Evolutionary conservation across 208 protist genomes (phyloP).

Genomic region (Acanthamoeba royreba): DNA sequence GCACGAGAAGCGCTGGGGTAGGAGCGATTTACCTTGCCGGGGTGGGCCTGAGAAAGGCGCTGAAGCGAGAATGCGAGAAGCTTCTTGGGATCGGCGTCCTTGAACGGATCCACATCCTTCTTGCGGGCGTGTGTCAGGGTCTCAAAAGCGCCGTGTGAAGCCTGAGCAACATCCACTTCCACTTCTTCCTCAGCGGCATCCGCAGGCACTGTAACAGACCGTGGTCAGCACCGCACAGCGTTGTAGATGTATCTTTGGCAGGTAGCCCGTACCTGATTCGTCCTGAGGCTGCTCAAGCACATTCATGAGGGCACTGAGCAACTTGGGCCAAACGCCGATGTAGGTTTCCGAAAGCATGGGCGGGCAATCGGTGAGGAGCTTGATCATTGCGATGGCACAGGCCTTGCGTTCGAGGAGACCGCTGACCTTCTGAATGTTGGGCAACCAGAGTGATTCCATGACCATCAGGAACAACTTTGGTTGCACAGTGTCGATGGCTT

Average conservation of each 20-base stretch:
- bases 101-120: conserved; percentile 34
- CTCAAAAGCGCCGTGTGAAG: background rate
- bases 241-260: background rate
- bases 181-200: background rate
- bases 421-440: conserved; percentile 38
- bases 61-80: conserved; percentile 18
- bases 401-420: conserved; percentile 34
- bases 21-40: conserved; percentile 18
- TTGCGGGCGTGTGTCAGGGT: conserved; percentile 8
- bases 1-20: no score
- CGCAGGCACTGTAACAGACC: background rate
- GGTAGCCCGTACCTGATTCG: background rate
- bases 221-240: background rate
- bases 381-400: conserved; percentile 41
- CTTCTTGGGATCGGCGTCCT: conserved; percentile 23
- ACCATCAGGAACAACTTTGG: conserved; percentile 21
- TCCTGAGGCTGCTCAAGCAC: background rate
- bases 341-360: background rate
- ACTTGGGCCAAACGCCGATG: background rate
- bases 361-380: conserved; percentile 43
- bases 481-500: conserved; percentile 4
- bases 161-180: background rate
- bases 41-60: background rate
- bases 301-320: background rate
- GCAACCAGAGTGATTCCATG: conserved; percentile 21